Evolutionary conservation across 768 basidiomycete genomes (phyloP).

Genomic region (Leccinum longicurvipes): DNA sequence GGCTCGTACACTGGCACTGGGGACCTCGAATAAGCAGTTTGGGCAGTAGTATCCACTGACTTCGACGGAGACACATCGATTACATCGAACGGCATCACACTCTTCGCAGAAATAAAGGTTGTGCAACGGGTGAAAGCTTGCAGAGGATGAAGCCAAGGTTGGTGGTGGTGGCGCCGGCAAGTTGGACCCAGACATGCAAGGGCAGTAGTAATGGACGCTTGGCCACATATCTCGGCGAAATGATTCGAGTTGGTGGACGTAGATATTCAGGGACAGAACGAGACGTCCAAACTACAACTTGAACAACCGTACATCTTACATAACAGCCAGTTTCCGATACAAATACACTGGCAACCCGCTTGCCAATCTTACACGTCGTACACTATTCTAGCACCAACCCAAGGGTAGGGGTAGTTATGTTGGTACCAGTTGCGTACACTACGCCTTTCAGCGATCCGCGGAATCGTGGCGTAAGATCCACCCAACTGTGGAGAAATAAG

Average conservation of each 20-base stretch:
- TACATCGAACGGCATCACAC: conserved; percentile 93
- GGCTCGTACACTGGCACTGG: conserved; percentile 94
- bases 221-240: conserved; percentile 37
- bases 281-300: not conserved
- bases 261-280: no score
- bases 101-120: conserved; percentile 96
- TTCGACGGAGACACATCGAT: conserved; percentile 88
- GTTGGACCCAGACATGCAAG: conserved; percentile 55
- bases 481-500: conserved; percentile 59
- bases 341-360: not conserved
- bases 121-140: conserved; percentile 80
- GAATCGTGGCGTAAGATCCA: conserved; percentile 84
- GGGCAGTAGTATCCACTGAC: conserved; percentile 98
- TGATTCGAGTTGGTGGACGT: no score
- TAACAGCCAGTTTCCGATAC: conserved; percentile 3
- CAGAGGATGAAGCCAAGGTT: conserved; percentile 70
- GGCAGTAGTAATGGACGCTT: conserved; percentile 63
- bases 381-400: conserved; percentile 71
- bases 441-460: conserved; percentile 72
- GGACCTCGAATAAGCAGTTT: conserved; percentile 97
- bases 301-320: conserved; percentile 16
- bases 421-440: conserved; percentile 91
- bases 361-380: conserved; percentile 41
- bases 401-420: conserved; percentile 85
- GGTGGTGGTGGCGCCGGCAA: conserved; percentile 61